Conservation (phyloP, 2,329 filamentous ascomycete genomes). For the Cordyceps fumosorosea region DNA sequence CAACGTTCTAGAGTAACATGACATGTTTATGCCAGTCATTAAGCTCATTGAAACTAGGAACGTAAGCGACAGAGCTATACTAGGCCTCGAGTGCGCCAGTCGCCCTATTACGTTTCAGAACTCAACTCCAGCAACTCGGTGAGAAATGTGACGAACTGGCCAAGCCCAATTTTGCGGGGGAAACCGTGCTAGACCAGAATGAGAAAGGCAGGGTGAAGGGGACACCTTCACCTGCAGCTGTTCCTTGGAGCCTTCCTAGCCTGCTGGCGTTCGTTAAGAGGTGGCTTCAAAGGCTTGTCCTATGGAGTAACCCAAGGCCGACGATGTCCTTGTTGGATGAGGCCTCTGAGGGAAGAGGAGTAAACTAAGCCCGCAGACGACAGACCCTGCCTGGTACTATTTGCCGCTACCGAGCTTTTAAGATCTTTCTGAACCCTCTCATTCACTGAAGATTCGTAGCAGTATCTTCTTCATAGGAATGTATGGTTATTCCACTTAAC, state of each 20-base stretch:
- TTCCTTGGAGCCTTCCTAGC: background rate
- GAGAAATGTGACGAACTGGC: slow-evolving; percentile 3
- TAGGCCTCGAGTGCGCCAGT: background rate
- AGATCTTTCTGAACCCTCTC: background rate
- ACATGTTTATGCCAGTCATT: background rate
- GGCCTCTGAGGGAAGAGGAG: background rate
- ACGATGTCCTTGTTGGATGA: background rate
- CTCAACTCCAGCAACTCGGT: background rate
- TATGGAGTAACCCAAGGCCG: background rate
- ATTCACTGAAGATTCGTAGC: background rate
- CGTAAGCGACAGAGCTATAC: background rate
- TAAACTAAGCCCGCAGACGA: background rate
- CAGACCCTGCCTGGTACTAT: background rate
- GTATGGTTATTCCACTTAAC: background rate
- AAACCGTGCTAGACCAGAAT: slow-evolving; percentile 2
- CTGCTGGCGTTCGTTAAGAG: background rate
- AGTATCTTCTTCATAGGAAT: background rate
- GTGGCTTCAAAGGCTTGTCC: background rate
- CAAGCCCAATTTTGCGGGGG: slow-evolving; percentile 9
- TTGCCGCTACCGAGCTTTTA: background rate
- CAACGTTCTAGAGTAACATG: background rate
- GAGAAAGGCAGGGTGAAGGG: background rate
- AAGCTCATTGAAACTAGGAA: background rate
- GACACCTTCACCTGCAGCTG: background rate
- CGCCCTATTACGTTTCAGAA: slow-evolving; percentile 10